Conservation (phyloP, 2,329 filamentous ascomycete genomes). For the Ceratocystis papillata region DNA sequence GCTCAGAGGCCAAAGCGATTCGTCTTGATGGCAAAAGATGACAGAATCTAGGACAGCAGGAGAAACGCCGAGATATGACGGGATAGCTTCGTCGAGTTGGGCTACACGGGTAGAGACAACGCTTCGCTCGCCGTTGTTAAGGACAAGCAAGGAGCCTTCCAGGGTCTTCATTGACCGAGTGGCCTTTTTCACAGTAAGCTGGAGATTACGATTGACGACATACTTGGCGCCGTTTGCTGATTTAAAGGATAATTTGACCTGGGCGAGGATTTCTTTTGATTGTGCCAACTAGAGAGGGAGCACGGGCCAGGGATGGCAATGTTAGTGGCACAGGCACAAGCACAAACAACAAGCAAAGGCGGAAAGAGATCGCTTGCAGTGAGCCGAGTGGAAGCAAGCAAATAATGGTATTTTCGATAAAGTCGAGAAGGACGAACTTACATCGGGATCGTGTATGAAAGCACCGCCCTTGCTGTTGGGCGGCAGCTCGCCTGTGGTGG, state of each 20-base stretch:
- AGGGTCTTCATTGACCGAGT: constrained; percentile 69
- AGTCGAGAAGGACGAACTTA: constrained; percentile 30
- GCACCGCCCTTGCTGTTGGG: constrained; percentile 84
- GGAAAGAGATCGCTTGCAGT: too few relatives aligned
- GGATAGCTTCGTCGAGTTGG: constrained; percentile 74
- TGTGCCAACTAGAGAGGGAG: constrained; percentile 19
- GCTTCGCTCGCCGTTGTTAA: constrained; percentile 67
- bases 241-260: constrained; percentile 81
- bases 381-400: not conserved
- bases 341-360: too few relatives aligned
- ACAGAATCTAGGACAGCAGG: constrained; percentile 84
- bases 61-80: constrained; percentile 77
- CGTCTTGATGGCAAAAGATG: constrained; percentile 98
- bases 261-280: constrained; percentile 69
- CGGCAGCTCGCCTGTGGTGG: constrained; percentile 84
- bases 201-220: constrained; percentile 72
- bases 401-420: not conserved
- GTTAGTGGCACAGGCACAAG: constrained; percentile 9
- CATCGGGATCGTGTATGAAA: constrained; percentile 95
- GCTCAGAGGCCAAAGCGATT: constrained; percentile 93
- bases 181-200: constrained; percentile 76
- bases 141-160: constrained; percentile 65
- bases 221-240: constrained; percentile 67
- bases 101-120: constrained; percentile 68
- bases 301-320: not conserved